Evolutionary conservation across 768 basidiomycete species (phyloP).

Genomic region (Aureoboletus auriporus): DNA sequence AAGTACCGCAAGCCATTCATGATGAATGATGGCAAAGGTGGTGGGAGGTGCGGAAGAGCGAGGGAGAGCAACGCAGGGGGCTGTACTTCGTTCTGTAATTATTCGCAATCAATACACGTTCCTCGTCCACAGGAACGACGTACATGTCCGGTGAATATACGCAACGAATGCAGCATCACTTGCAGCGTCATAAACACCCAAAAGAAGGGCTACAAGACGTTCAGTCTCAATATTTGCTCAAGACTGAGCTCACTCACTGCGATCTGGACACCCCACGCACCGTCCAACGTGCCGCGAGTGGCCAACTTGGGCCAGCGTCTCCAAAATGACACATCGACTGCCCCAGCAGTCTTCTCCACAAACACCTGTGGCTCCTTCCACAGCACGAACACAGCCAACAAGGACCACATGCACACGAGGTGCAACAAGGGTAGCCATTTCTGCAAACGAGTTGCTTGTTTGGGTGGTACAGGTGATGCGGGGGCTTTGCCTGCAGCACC

Average conservation of each 20-base stretch:
- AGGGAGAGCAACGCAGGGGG: slow-evolving; percentile 58
- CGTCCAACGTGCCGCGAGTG: slow-evolving; percentile 32
- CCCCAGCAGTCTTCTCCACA: slow-evolving; percentile 32
- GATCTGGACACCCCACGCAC: slow-evolving; percentile 48
- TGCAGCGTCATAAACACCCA: slow-evolving; percentile 78
- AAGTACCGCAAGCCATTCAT: slow-evolving; percentile 62
- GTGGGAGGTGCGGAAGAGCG: slow-evolving; percentile 62
- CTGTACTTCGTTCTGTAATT: slow-evolving; percentile 49
- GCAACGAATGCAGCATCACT: slow-evolving; percentile 64
- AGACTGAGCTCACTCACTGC: slow-evolving; percentile 42
- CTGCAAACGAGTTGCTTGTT: slow-evolving; percentile 47
- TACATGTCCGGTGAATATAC: slow-evolving; percentile 68
- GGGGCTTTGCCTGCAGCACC: slow-evolving; percentile 27
- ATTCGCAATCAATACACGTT: slow-evolving; percentile 1
- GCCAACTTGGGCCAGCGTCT: slow-evolving; percentile 60
- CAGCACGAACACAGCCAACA: slow-evolving; percentile 66
- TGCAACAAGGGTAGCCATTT: slow-evolving; percentile 66
- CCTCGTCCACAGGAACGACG: slow-evolving; percentile 21
- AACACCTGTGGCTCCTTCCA: slow-evolving; percentile 58
- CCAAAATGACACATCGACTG: slow-evolving; percentile 41
- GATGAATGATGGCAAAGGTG: slow-evolving; percentile 59
- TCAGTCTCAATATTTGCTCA: neutral
- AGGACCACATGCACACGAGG: slow-evolving; percentile 55
- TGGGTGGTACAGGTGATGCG: slow-evolving; percentile 13
- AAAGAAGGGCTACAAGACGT: slow-evolving; percentile 61